A percentile compares a stretch with the other conserved stretches of the same genome.
Evolutionary conservation across 1,284 basidiomycete genomes (phyloP).

Genomic region (Fomitopsis schrenkii): DNA sequence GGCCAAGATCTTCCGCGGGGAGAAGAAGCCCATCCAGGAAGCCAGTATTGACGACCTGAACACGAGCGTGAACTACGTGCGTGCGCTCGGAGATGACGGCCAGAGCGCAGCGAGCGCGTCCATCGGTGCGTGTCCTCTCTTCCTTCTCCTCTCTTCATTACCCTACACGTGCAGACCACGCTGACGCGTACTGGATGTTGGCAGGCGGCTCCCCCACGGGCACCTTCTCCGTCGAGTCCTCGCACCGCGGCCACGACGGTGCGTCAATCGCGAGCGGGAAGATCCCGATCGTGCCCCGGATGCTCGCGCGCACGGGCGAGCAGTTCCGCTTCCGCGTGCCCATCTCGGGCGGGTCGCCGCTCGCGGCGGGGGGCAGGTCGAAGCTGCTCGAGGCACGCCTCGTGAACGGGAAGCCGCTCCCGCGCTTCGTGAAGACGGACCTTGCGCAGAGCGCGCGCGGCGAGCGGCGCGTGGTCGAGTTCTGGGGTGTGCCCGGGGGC

Average conservation of each 20-base stretch:
- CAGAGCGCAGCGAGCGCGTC: slow-evolving; percentile 8
- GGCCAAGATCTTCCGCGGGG: slow-evolving; percentile 50
- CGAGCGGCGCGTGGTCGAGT: slow-evolving; percentile 42
- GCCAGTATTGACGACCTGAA: slow-evolving; percentile 52
- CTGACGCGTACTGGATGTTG: not conserved
- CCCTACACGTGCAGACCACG: not conserved
- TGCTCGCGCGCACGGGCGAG: slow-evolving; percentile 55
- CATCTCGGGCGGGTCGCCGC: slow-evolving; percentile 20
- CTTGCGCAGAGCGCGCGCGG: slow-evolving; percentile 29
- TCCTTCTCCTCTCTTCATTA: not conserved
- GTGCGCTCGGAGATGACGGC: slow-evolving; percentile 51
- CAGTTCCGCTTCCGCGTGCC: slow-evolving; percentile 57
- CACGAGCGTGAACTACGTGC: slow-evolving; percentile 66
- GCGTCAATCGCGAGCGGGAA: slow-evolving; percentile 15
- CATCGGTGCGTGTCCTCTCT: slow-evolving; percentile 9
- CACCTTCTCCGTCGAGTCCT: slow-evolving; percentile 60
- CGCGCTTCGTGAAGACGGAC: slow-evolving; percentile 54
- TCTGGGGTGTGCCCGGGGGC: slow-evolving; percentile 49
- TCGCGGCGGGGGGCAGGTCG: slow-evolving; percentile 5
- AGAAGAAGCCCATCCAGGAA: slow-evolving; percentile 45
- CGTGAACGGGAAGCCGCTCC: slow-evolving; percentile 50
- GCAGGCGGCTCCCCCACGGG: slow-evolving; percentile 33
- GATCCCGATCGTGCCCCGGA: slow-evolving; percentile 32
- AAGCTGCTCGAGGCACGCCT: slow-evolving; percentile 42
- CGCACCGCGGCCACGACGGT: slow-evolving; percentile 34